phyloP scores from a whole-genome alignment of 2,329 filamentous ascomycete genomes.

The Graphiopsis chlorocephala region DNA sequence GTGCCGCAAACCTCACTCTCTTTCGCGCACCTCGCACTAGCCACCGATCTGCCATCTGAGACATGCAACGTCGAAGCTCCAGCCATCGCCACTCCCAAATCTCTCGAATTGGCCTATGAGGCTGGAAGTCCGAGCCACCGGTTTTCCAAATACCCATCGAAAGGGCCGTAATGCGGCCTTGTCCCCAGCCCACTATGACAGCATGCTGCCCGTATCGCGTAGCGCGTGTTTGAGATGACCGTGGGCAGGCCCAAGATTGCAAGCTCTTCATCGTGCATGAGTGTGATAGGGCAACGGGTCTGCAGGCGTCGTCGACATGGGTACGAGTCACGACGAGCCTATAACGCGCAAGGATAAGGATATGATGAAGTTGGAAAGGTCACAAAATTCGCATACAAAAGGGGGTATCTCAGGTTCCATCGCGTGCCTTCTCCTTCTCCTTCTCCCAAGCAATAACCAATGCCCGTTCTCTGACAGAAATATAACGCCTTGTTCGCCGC shows the following conservation, averaged over 20 bases:
- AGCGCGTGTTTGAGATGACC: background rate
- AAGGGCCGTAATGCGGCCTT: background rate
- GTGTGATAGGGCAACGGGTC: background rate
- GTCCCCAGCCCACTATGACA: constrained; percentile 3
- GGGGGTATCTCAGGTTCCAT: constrained; percentile 11
- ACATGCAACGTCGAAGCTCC: background rate
- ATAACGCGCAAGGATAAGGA: background rate
- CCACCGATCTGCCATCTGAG: constrained; percentile 8
- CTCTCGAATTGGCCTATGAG: constrained; percentile 4
- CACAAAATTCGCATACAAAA: constrained; percentile 11
- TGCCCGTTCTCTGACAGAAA: background rate
- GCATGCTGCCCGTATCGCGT: background rate
- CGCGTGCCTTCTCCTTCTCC: background rate
- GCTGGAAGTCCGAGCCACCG: background rate
- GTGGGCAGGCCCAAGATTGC: background rate
- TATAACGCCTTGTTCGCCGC: background rate
- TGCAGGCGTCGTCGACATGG: background rate
- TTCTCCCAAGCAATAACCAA: background rate
- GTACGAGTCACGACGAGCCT: background rate
- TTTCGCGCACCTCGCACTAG: constrained; percentile 1
- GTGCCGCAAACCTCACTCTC: background rate
- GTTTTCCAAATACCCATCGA: background rate
- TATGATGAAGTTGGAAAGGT: background rate
- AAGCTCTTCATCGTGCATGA: background rate
- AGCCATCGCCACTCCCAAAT: background rate